Evolutionary conservation across 805 yeast species (phyloP), one percentile per base, ranked within the genome.

Genomic region (Myxozyma vanderwaltii): DNA sequence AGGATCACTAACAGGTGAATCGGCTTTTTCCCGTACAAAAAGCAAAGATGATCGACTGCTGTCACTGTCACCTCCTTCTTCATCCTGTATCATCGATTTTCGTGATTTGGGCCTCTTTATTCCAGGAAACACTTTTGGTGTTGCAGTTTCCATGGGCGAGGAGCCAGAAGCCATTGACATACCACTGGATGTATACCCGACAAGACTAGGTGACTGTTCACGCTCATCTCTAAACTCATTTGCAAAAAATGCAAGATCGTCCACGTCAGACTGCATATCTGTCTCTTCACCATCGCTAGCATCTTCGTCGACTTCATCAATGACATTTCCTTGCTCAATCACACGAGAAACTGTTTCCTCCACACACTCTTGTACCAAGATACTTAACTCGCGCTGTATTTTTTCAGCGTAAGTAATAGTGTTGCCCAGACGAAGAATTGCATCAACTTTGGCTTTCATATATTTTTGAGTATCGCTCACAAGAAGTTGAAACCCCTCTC

Each of bases 331-430:
- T 39, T 62, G 65, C 45, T 74, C 82, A 54, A 76, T 75, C 12
- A 82, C 85, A 65, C 79, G 82, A 38, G 74, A 72, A 1, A 90
- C 79, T 0, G 94, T 86, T 36, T 84, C 83, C 24, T 79, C 75
- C 2, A 91, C 88, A 1, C 86, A 77, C 38, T 76, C 73, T 27
- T 88, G 72, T 2, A 91, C 91, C 68, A 84, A 75, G 21, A 74
- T 79, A 69, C 90, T 94, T 2, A 90, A 88, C 71, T 91, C 96
- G 53, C 80, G 82, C 54, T 89, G 87, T 51, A 91, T 84, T 67
- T 84, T 86, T 63, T 86, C 86, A 21, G 88, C 84, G 70, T 86
- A 90, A 56, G 86, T 83, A 60, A 89, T 76, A 1, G 89, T 82
- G 61, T 91, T 87, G 13, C 89, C 85, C 55, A 88, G 77, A 68